Conservation (phyloP, 495 filamentous ascomycete species). For the Barbatosphaeria neglecta region DNA sequence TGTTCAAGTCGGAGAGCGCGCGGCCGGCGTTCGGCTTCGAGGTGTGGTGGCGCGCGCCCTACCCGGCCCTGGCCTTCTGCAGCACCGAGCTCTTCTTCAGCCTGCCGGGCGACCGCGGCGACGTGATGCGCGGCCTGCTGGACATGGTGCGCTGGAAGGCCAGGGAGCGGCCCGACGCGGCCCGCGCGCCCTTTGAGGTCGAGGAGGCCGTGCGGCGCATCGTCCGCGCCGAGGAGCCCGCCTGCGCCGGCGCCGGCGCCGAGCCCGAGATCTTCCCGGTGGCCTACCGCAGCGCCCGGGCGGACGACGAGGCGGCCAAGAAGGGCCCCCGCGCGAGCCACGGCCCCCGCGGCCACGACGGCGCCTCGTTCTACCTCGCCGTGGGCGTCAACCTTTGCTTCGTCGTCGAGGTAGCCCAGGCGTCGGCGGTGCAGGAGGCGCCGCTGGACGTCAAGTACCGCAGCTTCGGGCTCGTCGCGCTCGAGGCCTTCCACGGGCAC, state of each 20-base stretch:
- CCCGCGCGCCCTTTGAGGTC: constrained; percentile 48
- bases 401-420: constrained; percentile 50
- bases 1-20: constrained; percentile 69
- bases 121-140: constrained; percentile 63
- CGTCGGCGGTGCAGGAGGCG: not conserved
- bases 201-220: constrained; percentile 53
- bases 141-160: constrained; percentile 38
- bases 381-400: constrained; percentile 77
- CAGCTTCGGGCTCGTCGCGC: constrained; percentile 61
- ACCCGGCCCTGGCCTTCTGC: constrained; percentile 38
- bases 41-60: constrained; percentile 62
- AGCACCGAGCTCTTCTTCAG: constrained; percentile 53
- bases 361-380: constrained; percentile 74
- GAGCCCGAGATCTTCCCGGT: constrained; percentile 76
- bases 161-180: constrained; percentile 24
- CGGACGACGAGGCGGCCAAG: constrained; percentile 34
- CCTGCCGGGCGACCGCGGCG: constrained; percentile 60
- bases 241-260: constrained; percentile 58
- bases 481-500: constrained; percentile 36
- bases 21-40: constrained; percentile 71
- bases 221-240: constrained; percentile 51
- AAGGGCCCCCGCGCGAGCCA: too few relatives aligned
- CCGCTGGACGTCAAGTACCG: constrained; percentile 25
- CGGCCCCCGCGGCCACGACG: constrained; percentile 40
- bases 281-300: constrained; percentile 50